Percentiles rank a stretch among this genome's conserved stretches.
These are phyloP conservation scores for Diaporthe nobilis DNA, from an alignment of 2,329 filamentous ascomycete species.

Conservation along the genomic window DNA sequence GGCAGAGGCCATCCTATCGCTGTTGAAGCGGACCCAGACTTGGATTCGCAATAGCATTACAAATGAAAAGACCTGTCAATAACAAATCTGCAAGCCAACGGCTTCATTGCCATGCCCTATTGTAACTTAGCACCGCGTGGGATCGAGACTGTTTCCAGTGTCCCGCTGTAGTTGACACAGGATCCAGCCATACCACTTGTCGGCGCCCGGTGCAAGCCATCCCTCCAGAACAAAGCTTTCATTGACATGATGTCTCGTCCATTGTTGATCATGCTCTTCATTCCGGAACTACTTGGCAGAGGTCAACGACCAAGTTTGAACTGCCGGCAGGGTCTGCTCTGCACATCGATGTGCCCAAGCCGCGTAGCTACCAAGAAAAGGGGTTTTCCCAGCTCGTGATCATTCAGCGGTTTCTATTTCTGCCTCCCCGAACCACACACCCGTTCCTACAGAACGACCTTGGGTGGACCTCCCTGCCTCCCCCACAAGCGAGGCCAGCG, in stretches of 20 bases:
- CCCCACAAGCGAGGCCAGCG: conserved; percentile 1
- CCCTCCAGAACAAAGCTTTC: not conserved
- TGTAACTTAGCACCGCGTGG: too few relatives aligned
- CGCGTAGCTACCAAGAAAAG: not conserved
- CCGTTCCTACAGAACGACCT: too few relatives aligned
- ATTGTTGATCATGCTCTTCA: not conserved
- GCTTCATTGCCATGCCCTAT: not conserved
- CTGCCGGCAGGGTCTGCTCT: not conserved
- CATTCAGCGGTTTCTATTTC: not conserved
- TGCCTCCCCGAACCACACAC: not conserved
- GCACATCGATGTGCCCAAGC: not conserved
- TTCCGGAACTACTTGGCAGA: not conserved
- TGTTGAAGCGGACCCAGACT: conserved; percentile 58
- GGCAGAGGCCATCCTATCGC: conserved; percentile 64
- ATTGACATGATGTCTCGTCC: not conserved
- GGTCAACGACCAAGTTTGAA: not conserved
- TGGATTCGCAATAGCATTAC: not conserved
- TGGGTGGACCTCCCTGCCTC: too few relatives aligned
- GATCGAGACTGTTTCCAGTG: too few relatives aligned
- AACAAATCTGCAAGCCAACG: too few relatives aligned
- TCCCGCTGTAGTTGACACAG: too few relatives aligned
- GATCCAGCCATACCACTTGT: not conserved
- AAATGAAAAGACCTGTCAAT: not conserved
- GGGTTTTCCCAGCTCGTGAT: not conserved
- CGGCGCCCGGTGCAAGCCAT: not conserved